Evolutionary conservation across 169 alveolate genomes (phyloP), one percentile per base, ranked within the genome.

Genomic region (Cryptosporidium tyzzeri): DNA sequence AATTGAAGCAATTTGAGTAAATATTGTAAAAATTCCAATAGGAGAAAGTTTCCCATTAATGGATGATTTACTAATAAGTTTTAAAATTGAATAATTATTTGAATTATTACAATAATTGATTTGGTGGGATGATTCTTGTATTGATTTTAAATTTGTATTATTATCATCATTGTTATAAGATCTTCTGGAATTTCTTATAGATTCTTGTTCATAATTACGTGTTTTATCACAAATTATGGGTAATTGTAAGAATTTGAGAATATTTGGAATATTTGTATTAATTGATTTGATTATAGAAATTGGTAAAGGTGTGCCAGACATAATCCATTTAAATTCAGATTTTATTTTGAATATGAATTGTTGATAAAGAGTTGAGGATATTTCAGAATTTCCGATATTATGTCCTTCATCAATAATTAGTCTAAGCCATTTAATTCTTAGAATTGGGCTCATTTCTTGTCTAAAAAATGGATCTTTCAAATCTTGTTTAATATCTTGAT

Each of bases 281-380:
- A 80, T 8, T 14, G 80, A 80, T 33, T 59, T 80, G 3, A 44
- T 14, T 7, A 80, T 59, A n/a, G 89, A 80, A 21, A 80, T 33
- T 9, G 89, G 75, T 37, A 80, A 48, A 3, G 89, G 89, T 5
- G 89, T 80, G 23, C 89, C 89, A 16, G 89, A 80, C 89, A 80
- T 80, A 31, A 80, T 80, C 89, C 89, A 80, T 33, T 65, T 80
- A 44, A 45, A 80, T 37, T 80, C 69, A 6, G 89, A 80, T 48
- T 80, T 41, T 37, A 80, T 80, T 80, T 62, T 80, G 67, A 61
- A 61, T 21, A 80, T 80, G 35, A 80, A 80, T 44, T 80, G 89
- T 50, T 80, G 73, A 44, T 80, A 80, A 4, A 80, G 35, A 26
- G 71, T 45, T n/a, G 89, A 80, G 5, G 89, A 44, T 23, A 80